Evolutionary conservation across 2,329 filamentous ascomycete genomes (phyloP).

Genomic region (Mycosphaerella sp.): DNA sequence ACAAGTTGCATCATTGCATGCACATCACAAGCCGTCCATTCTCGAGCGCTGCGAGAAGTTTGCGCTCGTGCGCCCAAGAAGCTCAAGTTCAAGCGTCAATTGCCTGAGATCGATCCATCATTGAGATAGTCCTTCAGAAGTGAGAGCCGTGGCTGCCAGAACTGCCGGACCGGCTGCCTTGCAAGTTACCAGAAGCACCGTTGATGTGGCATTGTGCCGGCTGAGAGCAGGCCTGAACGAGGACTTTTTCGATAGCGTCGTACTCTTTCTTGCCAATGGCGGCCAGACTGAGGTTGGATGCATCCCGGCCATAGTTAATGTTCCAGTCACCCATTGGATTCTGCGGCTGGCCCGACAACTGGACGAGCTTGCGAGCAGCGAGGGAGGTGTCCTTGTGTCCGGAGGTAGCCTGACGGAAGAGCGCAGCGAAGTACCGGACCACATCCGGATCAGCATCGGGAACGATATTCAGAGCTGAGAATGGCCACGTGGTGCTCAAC

Average conservation of each 20-base stretch:
- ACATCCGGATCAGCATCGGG: constrained; percentile 22
- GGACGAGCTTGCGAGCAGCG: constrained; percentile 14
- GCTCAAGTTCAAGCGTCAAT: not conserved
- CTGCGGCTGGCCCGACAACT: constrained; percentile 11
- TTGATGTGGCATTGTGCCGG: not conserved
- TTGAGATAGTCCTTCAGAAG: not conserved
- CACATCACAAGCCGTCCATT: not conserved
- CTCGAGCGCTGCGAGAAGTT: not conserved
- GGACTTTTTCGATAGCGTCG: constrained; percentile 21
- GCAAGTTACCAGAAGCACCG: constrained; percentile 2
- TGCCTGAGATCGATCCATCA: constrained; percentile 1
- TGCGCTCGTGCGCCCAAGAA: not conserved
- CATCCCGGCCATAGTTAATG: constrained; percentile 24
- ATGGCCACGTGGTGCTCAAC: constrained; percentile 27
- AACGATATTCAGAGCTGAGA: constrained; percentile 26
- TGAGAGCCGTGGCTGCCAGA: not conserved
- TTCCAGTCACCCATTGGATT: constrained; percentile 27
- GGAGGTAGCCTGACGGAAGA: constrained; percentile 24
- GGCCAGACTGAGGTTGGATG: constrained; percentile 18
- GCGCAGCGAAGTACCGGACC: constrained; percentile 25
- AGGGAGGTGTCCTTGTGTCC: constrained; percentile 10
- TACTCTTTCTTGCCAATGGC: constrained; percentile 27
- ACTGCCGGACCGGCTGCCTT: constrained; percentile 2
- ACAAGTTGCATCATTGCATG: not conserved
- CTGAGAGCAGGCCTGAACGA: constrained; percentile 14